Percentiles rank a stretch among this genome's conserved stretches.
phyloP scores from a whole-genome alignment of 2,329 filamentous ascomycete species.

The Cladophialophora immunda region DNA sequence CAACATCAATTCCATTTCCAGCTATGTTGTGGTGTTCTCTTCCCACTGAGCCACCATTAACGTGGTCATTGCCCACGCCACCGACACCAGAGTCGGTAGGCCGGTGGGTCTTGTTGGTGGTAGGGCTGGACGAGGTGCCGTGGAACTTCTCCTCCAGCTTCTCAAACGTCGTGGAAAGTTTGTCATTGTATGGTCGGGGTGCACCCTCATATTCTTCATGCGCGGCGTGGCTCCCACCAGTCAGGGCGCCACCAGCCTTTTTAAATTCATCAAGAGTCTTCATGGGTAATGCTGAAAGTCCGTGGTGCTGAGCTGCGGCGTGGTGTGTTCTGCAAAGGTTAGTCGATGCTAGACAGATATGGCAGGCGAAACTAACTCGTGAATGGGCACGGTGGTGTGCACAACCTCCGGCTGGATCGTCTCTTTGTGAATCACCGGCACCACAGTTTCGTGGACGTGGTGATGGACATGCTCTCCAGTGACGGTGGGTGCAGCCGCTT shows the following conservation, averaged over 20 bases:
- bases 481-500: slow-evolving; percentile 58
- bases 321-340: slow-evolving; percentile 61
- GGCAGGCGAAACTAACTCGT: slow-evolving; percentile 59
- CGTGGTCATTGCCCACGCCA: slow-evolving; percentile 22
- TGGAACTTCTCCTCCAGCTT: slow-evolving; percentile 28
- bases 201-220: slow-evolving; percentile 65
- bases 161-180: slow-evolving; percentile 31
- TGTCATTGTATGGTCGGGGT: slow-evolving; percentile 40
- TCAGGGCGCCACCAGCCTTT: slow-evolving; percentile 62
- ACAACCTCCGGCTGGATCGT: slow-evolving; percentile 67
- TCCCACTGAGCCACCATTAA: not conserved
- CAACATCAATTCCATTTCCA: not conserved
- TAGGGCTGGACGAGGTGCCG: slow-evolving; percentile 24
- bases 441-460: slow-evolving; percentile 72
- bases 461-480: slow-evolving; percentile 69
- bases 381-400: slow-evolving; percentile 76
- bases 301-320: slow-evolving; percentile 71
- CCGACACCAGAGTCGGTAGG: slow-evolving; percentile 29
- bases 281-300: slow-evolving; percentile 68
- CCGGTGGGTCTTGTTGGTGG: slow-evolving; percentile 23
- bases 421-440: slow-evolving; percentile 76
- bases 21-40: not conserved
- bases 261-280: slow-evolving; percentile 73
- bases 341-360: not conserved
- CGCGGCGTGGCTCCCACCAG: slow-evolving; percentile 46